phyloP scores from a whole-genome alignment of 2,329 filamentous ascomycete genomes.

The Aspergillus fischeri region DNA sequence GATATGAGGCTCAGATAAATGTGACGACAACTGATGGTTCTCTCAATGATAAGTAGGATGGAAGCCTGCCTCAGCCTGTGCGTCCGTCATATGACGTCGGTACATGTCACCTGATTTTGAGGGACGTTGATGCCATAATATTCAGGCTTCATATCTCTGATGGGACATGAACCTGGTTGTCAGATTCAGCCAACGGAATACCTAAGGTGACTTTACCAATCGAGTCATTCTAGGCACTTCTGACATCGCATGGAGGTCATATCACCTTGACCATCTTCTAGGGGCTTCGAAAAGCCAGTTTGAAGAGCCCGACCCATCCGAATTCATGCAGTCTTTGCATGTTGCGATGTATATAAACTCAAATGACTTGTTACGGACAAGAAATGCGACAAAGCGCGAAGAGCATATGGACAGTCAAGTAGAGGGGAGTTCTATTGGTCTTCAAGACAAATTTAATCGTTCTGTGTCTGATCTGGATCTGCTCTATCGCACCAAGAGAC shows the following conservation, averaged over 20 bases:
- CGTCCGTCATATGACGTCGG: slow-evolving; percentile 11
- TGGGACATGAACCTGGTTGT: too few species aligned
- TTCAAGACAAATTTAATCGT: background rate
- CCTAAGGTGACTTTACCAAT: too few species aligned
- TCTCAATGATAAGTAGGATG: slow-evolving; percentile 1
- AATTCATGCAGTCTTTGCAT: background rate
- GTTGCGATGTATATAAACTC: background rate
- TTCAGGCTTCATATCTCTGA: background rate
- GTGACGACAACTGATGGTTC: background rate
- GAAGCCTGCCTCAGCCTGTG: slow-evolving; percentile 7
- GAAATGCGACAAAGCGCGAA: background rate
- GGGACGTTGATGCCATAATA: background rate
- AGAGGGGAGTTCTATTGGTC: background rate
- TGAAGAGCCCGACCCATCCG: too few species aligned
- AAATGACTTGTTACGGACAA: background rate
- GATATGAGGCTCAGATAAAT: background rate
- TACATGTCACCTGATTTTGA: slow-evolving; percentile 5
- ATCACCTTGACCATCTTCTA: too few species aligned
- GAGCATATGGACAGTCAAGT: background rate
- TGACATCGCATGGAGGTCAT: too few species aligned
- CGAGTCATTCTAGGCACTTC: too few species aligned
- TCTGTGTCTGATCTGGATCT: background rate
- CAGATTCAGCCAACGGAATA: too few species aligned
- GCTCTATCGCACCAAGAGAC: background rate
- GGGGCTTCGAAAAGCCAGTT: too few species aligned